Evolutionary conservation across 257 asterid genomes (phyloP).

Genomic region (Solanum sitiens): DNA sequence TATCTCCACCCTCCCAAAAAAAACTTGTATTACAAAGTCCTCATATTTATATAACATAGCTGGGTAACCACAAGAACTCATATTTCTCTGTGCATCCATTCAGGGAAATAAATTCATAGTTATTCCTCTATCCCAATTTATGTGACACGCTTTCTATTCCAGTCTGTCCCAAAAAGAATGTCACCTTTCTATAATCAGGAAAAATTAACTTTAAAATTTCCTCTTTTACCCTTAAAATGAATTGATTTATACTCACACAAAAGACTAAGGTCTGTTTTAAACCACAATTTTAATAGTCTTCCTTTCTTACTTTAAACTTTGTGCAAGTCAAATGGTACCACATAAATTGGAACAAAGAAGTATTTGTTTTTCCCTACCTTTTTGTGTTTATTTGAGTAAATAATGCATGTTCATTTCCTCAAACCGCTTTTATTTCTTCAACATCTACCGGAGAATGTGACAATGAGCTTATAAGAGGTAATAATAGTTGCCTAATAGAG

Average conservation of each 20-base stretch:
- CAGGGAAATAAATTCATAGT: background rate
- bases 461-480: background rate
- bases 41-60: background rate
- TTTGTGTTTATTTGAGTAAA: background rate
- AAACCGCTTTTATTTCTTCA: background rate
- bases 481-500: background rate
- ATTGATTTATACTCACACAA: background rate
- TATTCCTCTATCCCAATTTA: background rate
- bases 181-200: background rate
- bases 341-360: background rate
- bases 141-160: background rate
- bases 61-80: background rate
- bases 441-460: background rate
- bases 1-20: background rate
- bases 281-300: background rate
- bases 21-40: background rate
- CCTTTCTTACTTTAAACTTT: background rate
- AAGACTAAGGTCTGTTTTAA: background rate
- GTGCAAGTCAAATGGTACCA: background rate
- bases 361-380: background rate
- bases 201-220: background rate
- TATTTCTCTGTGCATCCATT: background rate
- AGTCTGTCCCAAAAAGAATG: background rate
- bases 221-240: background rate
- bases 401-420: background rate